A percentile compares a stretch with the other conserved stretches of the same genome.
These are phyloP conservation scores for Anacardium occidentale DNA, from an alignment of 345 rosid species.

Conservation along the genomic window DNA sequence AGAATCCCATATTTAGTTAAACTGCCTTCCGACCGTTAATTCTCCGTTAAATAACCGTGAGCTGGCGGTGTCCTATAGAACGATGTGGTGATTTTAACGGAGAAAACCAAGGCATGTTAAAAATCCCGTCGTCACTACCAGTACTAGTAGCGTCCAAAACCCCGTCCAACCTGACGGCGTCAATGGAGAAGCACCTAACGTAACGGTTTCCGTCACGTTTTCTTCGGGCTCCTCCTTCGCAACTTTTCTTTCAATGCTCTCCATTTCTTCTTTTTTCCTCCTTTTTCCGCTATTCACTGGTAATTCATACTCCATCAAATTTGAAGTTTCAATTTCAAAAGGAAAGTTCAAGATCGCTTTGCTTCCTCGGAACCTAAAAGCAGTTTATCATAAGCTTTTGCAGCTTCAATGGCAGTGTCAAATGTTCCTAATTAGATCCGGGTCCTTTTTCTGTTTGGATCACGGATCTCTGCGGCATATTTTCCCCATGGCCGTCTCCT, in stretches of 20 bases:
- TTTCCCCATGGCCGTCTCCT: conserved; percentile 93
- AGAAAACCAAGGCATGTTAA: conserved; percentile 77
- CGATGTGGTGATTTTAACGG: conserved; percentile 76
- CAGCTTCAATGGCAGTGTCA: conserved; percentile 79
- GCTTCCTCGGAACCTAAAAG: conserved; percentile 78
- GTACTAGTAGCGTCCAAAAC: conserved; percentile 58
- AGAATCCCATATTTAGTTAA: no score
- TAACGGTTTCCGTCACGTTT: conserved; percentile 3
- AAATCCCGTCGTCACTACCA: conserved; percentile 55
- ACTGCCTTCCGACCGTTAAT: no score
- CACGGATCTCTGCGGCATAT: conserved; percentile 91
- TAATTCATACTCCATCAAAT: conserved; percentile 18
- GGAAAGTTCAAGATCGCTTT: conserved; percentile 93
- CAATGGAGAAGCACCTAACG: conserved; percentile 44
- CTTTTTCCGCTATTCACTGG: conserved; percentile 27
- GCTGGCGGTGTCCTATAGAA: conserved; percentile 36
- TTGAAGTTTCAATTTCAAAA: conserved; percentile 50
- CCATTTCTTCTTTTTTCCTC: conserved; percentile 41
- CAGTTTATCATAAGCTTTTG: conserved; percentile 81
- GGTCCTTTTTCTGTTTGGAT: no score
- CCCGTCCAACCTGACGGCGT: conserved; percentile 95
- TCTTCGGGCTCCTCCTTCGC: conserved; percentile 13
- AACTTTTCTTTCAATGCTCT: conserved; percentile 23
- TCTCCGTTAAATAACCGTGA: conserved; percentile 45
- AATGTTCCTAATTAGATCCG: conserved; percentile 95